Evolutionary conservation across 176 grass and related monocot genomes (phyloP), one percentile per base, ranked within the genome.

Genomic region (Eragrostis curvula): DNA sequence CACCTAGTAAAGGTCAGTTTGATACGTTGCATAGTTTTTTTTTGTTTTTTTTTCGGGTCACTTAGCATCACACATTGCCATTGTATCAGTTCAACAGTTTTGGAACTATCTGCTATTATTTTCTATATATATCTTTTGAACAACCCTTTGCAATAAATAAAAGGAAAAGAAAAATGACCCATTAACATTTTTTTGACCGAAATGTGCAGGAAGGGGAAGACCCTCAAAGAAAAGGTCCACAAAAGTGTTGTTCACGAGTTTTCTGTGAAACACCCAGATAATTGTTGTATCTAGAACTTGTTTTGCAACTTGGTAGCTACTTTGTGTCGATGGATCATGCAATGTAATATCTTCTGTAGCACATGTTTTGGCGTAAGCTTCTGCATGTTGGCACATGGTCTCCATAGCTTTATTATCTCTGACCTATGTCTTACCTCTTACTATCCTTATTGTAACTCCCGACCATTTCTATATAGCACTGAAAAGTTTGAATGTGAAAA

Each of bases 1-100:
- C 17, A n/a, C 28, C 16, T 65, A 2, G 5, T 56, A 28, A 29
- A 82, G 73, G 79, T 87, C 8, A 36, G 73, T 83, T 56, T 28
- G 16, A 41, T 83, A 65, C 39, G 66, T 64, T 83, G 39, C 66
- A 46, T 15, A 28, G 46, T 29, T 48, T 55, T 42, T 7, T 44
- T 78, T 41, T 55, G 65, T 57, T 49, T 29, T 2, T 83, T 61
- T 75, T 36, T 36, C 32, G 2, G 32, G 66, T 20, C 16, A 59
- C 27, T 28, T 49, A 20, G 7, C 25, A 8, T 73, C 46, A 55
- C 79, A 63, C 68, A 18, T 66, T 43, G 77, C 39, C 48, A 29
- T 74, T 53, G 46, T 84, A 46, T 32, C 53, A 69, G 7, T 75
- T 66, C 41, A 53, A 8, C 27, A 16, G 24, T 73, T 30, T 76